A percentile compares a stretch with the other conserved stretches of the same genome.
Evolutionary conservation across 345 rosid species (phyloP).

Genomic region (Brassica nigra): DNA sequence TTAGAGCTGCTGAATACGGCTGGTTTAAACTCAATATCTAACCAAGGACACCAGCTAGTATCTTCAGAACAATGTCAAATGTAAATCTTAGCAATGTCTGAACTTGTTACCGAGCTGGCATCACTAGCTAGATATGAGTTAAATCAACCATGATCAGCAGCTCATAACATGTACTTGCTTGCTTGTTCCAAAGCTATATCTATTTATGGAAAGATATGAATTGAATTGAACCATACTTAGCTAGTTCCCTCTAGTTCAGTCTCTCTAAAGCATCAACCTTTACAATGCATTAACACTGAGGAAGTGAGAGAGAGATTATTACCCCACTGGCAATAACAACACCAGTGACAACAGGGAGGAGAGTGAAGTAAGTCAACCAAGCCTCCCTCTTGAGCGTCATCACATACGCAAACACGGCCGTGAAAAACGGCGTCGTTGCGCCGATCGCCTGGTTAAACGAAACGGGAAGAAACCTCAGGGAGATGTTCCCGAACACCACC

Average conservation of each 20-base stretch:
- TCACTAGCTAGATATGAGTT: conserved; percentile 5
- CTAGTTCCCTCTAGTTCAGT: background rate
- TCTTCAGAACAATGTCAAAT: background rate
- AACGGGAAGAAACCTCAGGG: conserved; percentile 82
- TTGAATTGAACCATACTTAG: background rate
- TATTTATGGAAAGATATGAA: background rate
- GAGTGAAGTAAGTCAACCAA: conserved; percentile 90
- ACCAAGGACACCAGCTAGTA: background rate
- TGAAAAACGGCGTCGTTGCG: conserved; percentile 98
- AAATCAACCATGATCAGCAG: conserved; percentile 6
- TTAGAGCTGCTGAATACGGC: background rate
- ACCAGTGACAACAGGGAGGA: conserved; percentile 92
- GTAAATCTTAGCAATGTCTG: no score
- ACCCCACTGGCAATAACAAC: conserved; percentile 99
- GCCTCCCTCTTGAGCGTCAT: conserved; percentile 89
- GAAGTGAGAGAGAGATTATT: background rate
- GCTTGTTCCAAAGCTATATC: background rate
- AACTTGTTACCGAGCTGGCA: background rate
- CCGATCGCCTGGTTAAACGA: conserved; percentile 95
- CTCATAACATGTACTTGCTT: background rate
- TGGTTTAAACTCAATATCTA: background rate
- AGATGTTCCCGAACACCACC: conserved; percentile 90
- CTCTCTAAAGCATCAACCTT: conserved; percentile 7
- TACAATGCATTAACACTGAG: background rate
- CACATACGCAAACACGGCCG: conserved; percentile 92